Evolutionary conservation across 352 stramenopile genomes (phyloP).

Genomic region (Phytophthora pistaciae): DNA sequence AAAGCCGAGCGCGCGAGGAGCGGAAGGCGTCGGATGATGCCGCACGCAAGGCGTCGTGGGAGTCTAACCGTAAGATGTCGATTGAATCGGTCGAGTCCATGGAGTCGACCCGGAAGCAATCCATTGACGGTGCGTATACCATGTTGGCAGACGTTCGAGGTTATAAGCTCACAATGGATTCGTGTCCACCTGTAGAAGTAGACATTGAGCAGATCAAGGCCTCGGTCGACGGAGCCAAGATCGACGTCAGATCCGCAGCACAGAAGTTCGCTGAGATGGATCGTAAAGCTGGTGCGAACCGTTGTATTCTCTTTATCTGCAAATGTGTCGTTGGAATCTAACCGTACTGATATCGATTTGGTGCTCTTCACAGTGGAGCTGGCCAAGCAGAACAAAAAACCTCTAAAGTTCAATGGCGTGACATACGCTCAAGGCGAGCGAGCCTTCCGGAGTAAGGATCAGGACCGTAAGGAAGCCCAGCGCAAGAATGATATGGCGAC

Average conservation of each 20-base stretch:
- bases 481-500: conserved; percentile 54
- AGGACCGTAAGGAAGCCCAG: conserved; percentile 32
- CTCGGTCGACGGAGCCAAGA: conserved; percentile 55
- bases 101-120: conserved; percentile 42
- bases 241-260: conserved; percentile 62
- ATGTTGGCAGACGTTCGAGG: neutral
- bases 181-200: conserved; percentile 34
- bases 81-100: conserved; percentile 53
- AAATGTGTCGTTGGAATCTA: neutral
- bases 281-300: conserved; percentile 55
- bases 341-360: conserved; percentile 10
- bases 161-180: conserved; percentile 1
- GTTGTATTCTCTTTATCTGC: conserved; percentile 7
- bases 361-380: conserved; percentile 29
- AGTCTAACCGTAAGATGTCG: conserved; percentile 41
- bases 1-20: conserved; percentile 43
- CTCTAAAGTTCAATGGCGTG: conserved; percentile 46
- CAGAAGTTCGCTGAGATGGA: conserved; percentile 77
- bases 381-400: conserved; percentile 50
- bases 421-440: conserved; percentile 24
- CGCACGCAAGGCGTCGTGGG: conserved; percentile 44
- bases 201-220: conserved; percentile 69
- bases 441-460: conserved; percentile 42
- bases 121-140: conserved; percentile 40
- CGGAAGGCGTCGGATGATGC: conserved; percentile 47